These are phyloP conservation scores for Metschnikowia chrysomelidarum DNA, from an alignment of 805 yeast species.

Conservation along the genomic window DNA sequence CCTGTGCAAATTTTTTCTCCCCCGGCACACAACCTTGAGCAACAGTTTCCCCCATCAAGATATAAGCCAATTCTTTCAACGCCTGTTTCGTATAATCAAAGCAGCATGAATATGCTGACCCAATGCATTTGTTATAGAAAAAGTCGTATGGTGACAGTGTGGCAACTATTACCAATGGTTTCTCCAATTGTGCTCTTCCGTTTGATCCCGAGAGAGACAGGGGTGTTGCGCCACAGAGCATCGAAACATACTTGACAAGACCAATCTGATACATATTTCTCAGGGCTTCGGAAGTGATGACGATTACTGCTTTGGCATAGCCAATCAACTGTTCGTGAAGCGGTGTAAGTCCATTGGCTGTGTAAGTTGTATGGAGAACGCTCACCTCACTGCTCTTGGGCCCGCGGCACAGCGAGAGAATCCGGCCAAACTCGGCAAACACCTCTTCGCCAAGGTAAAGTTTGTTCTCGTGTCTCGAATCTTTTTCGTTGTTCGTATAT, in stretches of 20 bases:
- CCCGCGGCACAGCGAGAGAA: conserved; percentile 37
- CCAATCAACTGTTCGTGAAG: conserved; percentile 55
- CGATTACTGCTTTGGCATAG: conserved; percentile 48
- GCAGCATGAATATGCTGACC: conserved; percentile 57
- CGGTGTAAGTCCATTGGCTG: conserved; percentile 54
- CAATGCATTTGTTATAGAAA: conserved; percentile 51
- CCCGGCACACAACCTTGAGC: conserved; percentile 60
- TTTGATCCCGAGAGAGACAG: conserved; percentile 17
- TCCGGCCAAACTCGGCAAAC: conserved; percentile 50
- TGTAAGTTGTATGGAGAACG: conserved; percentile 56
- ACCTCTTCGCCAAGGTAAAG: conserved; percentile 49
- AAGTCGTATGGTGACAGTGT: conserved; percentile 64
- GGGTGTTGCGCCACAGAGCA: conserved; percentile 51
- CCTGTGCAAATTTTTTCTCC: conserved; percentile 36
- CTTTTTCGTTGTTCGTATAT: conserved; percentile 21
- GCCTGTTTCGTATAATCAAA: conserved; percentile 58
- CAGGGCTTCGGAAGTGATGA: conserved; percentile 56
- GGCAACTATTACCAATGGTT: conserved; percentile 58
- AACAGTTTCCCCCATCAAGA: conserved; percentile 52
- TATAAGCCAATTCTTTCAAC: conserved; percentile 46
- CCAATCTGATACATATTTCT: conserved; percentile 62
- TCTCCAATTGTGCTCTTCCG: conserved; percentile 31
- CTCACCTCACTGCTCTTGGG: conserved; percentile 32
- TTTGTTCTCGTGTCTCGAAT: conserved; percentile 14
- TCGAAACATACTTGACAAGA: conserved; percentile 54